phyloP scores from a whole-genome alignment of 2,329 filamentous ascomycete genomes.

The Allantophomopsis lycopodina region DNA sequence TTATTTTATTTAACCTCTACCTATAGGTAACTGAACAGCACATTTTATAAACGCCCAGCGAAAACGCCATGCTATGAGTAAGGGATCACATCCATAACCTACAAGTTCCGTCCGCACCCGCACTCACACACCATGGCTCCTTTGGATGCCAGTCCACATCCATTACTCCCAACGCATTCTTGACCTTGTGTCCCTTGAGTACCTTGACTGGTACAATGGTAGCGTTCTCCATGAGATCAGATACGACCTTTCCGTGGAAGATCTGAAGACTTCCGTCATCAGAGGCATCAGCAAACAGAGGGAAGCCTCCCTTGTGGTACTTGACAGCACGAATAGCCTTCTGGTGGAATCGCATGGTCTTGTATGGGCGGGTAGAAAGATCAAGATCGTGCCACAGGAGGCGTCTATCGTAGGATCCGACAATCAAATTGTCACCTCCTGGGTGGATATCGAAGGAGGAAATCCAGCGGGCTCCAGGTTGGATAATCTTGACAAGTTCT shows the following conservation, averaged over 20 bases:
- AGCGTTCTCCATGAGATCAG: conserved; percentile 89
- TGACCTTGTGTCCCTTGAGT: conserved; percentile 77
- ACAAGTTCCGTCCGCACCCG: conserved; percentile 85
- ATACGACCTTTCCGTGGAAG: conserved; percentile 92
- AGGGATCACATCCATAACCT: conserved; percentile 62
- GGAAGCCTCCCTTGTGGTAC: conserved; percentile 67
- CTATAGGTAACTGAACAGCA: too few relatives aligned
- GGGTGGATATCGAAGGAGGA: conserved; percentile 88
- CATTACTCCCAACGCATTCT: conserved; percentile 76
- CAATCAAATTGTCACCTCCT: conserved; percentile 84
- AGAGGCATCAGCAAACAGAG: conserved; percentile 86
- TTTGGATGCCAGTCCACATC: conserved; percentile 92
- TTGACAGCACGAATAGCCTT: conserved; percentile 83
- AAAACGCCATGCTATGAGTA: too few relatives aligned
- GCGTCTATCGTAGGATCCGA: conserved; percentile 87
- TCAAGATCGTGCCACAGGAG: conserved; percentile 96
- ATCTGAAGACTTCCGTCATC: conserved; percentile 93
- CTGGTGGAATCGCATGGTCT: conserved; percentile 88
- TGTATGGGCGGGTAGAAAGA: conserved; percentile 79
- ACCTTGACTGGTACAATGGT: conserved; percentile 95
- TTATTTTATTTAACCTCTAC: too few relatives aligned
- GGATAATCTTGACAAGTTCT: conserved; percentile 82
- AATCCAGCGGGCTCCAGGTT: conserved; percentile 90
- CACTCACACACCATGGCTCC: conserved; percentile 89
- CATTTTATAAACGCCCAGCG: too few relatives aligned